Conservation (phyloP, 495 filamentous ascomycete species). For the Lineolata rhizophorae region DNA sequence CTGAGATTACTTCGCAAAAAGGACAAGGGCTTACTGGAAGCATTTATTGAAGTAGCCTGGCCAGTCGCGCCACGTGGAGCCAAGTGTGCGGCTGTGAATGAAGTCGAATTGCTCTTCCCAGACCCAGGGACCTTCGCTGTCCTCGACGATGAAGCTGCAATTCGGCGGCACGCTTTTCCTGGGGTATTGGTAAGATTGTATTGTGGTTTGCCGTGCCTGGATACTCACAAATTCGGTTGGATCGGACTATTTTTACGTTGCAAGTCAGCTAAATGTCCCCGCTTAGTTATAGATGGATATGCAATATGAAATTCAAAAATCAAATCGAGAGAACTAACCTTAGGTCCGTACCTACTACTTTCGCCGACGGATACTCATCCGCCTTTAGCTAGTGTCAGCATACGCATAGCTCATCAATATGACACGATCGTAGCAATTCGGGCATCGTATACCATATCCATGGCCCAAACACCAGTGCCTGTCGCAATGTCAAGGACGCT, state of each 20-base stretch:
- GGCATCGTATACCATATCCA: constrained; percentile 1
- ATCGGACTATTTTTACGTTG: constrained; percentile 1
- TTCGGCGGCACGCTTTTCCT: constrained; percentile 9
- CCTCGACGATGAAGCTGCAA: constrained; percentile 6
- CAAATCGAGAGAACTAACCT: too few relatives aligned
- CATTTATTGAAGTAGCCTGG: constrained; percentile 1
- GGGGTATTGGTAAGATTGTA: constrained; percentile 2
- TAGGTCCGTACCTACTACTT: too few relatives aligned
- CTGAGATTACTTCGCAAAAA: too few relatives aligned
- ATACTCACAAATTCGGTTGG: constrained; percentile 3
- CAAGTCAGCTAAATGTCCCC: neutral
- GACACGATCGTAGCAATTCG: neutral
- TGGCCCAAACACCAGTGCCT: too few relatives aligned
- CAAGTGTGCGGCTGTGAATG: constrained; percentile 7
- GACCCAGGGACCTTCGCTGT: constrained; percentile 5
- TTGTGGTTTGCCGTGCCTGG: neutral
- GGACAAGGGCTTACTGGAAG: too few relatives aligned
- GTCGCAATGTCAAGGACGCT: too few relatives aligned
- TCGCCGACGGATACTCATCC: constrained; percentile 1
- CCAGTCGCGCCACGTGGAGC: constrained; percentile 2
- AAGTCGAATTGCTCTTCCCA: constrained; percentile 6
- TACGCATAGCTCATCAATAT: too few relatives aligned
- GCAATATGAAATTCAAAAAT: too few relatives aligned
- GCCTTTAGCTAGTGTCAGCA: neutral
- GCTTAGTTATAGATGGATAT: too few relatives aligned